Conservation (phyloP, 495 filamentous ascomycete species). For the Xylaria intraflava region DNA sequence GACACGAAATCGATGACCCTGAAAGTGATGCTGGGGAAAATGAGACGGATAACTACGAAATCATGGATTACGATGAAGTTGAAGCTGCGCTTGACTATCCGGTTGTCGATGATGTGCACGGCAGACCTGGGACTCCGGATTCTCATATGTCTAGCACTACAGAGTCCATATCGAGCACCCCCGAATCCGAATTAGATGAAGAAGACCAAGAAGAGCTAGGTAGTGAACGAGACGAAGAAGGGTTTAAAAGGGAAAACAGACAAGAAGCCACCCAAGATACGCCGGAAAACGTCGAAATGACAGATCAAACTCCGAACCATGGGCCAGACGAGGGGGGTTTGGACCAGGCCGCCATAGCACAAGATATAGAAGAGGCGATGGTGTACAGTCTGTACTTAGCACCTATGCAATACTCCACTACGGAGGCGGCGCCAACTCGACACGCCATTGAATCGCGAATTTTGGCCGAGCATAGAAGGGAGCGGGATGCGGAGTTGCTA, state of each 20-base stretch:
- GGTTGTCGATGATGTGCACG: conserved; percentile 1
- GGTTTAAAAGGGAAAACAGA: background rate
- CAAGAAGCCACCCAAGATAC: background rate
- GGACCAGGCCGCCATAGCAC: conserved; percentile 13
- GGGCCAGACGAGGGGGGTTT: background rate
- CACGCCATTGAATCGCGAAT: conserved; percentile 22
- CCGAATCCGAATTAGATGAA: conserved; percentile 8
- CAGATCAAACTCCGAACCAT: too few relatives aligned
- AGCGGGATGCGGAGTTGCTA: conserved; percentile 47
- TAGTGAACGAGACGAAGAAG: background rate
- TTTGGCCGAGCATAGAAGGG: conserved; percentile 31
- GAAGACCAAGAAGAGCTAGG: conserved; percentile 8
- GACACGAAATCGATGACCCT: background rate
- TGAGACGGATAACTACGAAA: conserved; percentile 12
- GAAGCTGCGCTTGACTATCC: conserved; percentile 40
- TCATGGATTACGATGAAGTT: conserved; percentile 48
- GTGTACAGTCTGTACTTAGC: conserved; percentile 16
- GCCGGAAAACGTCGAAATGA: too few relatives aligned
- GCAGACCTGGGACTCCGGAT: conserved; percentile 3
- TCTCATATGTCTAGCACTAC: background rate
- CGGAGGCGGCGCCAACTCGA: conserved; percentile 5
- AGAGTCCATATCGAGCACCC: background rate
- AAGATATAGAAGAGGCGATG: conserved; percentile 25
- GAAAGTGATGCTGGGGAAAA: conserved; percentile 20
- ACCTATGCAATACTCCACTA: conserved; percentile 13